Base-by-base conservation (phyloP, 202 grass and related monocot genomes). In the Thinopyrum obtusiflorum region DNA sequence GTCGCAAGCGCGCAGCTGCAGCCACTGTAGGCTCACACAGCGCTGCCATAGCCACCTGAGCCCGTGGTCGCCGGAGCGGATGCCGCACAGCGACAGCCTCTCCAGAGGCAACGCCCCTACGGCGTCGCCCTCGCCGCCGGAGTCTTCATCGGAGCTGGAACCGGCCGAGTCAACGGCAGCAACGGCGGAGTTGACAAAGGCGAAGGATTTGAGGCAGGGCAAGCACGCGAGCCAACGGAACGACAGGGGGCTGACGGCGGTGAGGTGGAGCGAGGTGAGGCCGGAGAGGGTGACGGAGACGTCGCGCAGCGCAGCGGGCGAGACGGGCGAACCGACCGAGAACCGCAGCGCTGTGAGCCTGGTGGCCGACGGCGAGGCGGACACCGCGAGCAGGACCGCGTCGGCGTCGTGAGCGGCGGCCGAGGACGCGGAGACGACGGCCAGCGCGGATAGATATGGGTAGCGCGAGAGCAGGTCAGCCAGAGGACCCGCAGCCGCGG, bases 1-100 rank as follows among this genome's bases (percentile, higher is more conserved):
- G 14, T 98, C 88, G 78, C 93, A 95, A 67, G 89, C 84, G 15
- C 91, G 91, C 69, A 98, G 73, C 88, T 94, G 93, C 51, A 98
- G 79, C 91, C 89, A 95, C 23, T 46, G 84, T 77, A 95, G 91
- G 42, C 65, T 80, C 63, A 31, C 65, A 73, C 93, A 95, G 35
- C 77, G 82, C 15, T 76, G 84, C 96, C 96, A 95, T 31, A 95
- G 88, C 96, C 96, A 98, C 1, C 87, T 33, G 14, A 95, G 63
- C 7, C 96, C 88, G 29, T 76, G 82, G 86, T 98, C 89, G 26
- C 69, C 74, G 0, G 88, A 85, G 39, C 89, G 84, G 68, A 98
- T 83, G 59, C 96, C 91, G 21, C 89, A 88, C 3, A 95, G 79
- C 1, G 91, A 94, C 21, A 95, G 75, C 61, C 73, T 93, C 73